phyloP scores from a whole-genome alignment of 2,329 filamentous ascomycete species.

The Beauveria asiatica region DNA sequence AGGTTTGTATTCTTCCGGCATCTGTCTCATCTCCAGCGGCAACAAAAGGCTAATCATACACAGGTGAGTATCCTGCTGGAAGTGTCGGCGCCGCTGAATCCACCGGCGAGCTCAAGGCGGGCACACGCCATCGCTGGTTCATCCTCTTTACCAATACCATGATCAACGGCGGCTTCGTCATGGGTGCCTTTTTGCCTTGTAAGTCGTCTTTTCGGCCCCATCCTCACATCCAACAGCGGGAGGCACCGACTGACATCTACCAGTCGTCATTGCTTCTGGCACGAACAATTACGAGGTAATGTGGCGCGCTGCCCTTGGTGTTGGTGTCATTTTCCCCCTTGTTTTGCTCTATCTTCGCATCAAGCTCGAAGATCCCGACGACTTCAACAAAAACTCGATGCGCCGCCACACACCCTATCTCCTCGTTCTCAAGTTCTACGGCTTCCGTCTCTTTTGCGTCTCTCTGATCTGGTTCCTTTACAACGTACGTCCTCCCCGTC shows the following conservation, averaged over 20 bases:
- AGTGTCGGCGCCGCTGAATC: slow-evolving; percentile 78
- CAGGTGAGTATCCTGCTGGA: slow-evolving; percentile 70
- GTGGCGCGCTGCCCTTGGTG: slow-evolving; percentile 73
- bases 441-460: slow-evolving; percentile 59
- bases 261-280: slow-evolving; percentile 42
- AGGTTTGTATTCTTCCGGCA: slow-evolving; percentile 28
- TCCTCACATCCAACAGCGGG: slow-evolving; percentile 17
- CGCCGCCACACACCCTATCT: slow-evolving; percentile 47
- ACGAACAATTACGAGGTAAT: slow-evolving; percentile 59
- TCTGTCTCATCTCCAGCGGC: too few relatives aligned
- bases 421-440: slow-evolving; percentile 58
- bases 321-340: slow-evolving; percentile 71
- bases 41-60: too few relatives aligned
- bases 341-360: slow-evolving; percentile 62
- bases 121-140: slow-evolving; percentile 84
- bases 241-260: neutral
- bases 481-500: slow-evolving; percentile 39
- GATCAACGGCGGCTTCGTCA: slow-evolving; percentile 76
- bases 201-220: slow-evolving; percentile 9
- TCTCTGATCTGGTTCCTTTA: slow-evolving; percentile 80
- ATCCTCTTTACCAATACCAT: slow-evolving; percentile 83
- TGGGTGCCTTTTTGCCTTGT: slow-evolving; percentile 68
- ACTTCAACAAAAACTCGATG: slow-evolving; percentile 66
- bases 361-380: slow-evolving; percentile 69
- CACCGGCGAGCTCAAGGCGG: slow-evolving; percentile 70